Conservation (phyloP, 129 eudicot genomes). For the Flaveria robusta region DNA sequence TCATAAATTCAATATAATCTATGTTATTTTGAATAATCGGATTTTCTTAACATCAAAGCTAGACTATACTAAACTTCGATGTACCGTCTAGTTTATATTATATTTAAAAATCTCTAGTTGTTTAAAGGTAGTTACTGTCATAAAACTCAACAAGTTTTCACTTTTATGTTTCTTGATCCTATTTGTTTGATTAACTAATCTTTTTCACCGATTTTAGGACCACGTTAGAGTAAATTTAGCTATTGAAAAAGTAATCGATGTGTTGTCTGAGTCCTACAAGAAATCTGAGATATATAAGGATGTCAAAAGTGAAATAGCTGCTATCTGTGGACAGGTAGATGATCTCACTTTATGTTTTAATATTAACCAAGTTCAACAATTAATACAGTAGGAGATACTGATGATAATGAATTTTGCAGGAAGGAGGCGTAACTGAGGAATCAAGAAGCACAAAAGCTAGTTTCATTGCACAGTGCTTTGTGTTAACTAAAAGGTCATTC, state of each 20-base stretch:
- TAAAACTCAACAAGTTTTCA: background rate
- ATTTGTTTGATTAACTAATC: background rate
- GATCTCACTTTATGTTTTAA: background rate
- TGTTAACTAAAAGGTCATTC: slow-evolving; percentile 58
- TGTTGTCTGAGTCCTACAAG: slow-evolving; percentile 50
- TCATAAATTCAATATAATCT: too few species aligned
- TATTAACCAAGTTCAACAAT: background rate
- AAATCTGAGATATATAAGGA: slow-evolving; percentile 45
- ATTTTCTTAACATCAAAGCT: too few species aligned
- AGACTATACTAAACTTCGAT: too few species aligned
- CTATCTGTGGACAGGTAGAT: slow-evolving; percentile 46
- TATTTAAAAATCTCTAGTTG: too few species aligned
- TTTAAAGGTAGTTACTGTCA: background rate
- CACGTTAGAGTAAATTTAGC: slow-evolving; percentile 33
- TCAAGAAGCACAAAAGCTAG: slow-evolving; percentile 43
- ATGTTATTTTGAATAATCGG: too few species aligned
- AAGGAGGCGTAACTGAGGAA: slow-evolving; percentile 35
- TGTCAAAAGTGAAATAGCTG: slow-evolving; percentile 39
- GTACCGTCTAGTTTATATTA: too few species aligned
- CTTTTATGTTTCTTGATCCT: background rate
- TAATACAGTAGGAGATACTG: background rate
- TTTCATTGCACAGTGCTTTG: slow-evolving; percentile 45
- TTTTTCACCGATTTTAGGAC: slow-evolving; percentile 40
- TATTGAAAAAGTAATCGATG: slow-evolving; percentile 46
- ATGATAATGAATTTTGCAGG: slow-evolving; percentile 28